A percentile compares a stretch with the other conserved stretches of the same genome.
Evolutionary conservation across 2,329 filamentous ascomycete species (phyloP).

Genomic region (Colletotrichum tofieldiae): DNA sequence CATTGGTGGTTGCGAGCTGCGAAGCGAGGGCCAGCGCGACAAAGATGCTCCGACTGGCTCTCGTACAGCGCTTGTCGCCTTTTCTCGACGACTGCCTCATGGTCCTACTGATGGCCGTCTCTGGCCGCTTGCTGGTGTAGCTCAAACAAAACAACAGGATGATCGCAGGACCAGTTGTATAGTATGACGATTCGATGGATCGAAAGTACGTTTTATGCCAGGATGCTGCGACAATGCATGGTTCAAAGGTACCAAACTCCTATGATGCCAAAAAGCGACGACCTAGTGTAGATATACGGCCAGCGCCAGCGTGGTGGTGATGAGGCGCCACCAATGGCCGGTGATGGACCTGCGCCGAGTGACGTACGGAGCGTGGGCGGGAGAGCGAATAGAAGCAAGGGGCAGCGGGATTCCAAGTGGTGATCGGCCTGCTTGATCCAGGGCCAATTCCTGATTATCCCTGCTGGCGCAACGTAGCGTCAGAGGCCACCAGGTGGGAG

Average conservation of each 20-base stretch:
- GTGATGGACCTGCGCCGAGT: conserved; percentile 32
- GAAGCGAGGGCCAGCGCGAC: conserved; percentile 20
- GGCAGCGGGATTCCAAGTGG: conserved; percentile 27
- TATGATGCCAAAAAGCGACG: conserved; percentile 13
- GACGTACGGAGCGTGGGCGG: conserved; percentile 37
- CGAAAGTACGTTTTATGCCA: conserved; percentile 1
- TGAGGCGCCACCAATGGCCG: conserved; percentile 31
- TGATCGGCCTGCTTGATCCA: conserved; percentile 41
- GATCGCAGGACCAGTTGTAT: conserved; percentile 5
- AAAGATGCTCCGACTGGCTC: conserved; percentile 17
- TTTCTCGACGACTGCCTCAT: conserved; percentile 33
- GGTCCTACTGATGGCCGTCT: conserved; percentile 1
- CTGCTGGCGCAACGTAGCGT: conserved; percentile 40
- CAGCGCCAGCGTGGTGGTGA: conserved; percentile 20
- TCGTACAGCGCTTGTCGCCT: conserved; percentile 6
- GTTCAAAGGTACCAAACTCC: conserved; percentile 25
- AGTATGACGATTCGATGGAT: background rate
- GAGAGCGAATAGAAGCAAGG: conserved; percentile 32
- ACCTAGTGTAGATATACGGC: conserved; percentile 34
- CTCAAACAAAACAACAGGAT: conserved; percentile 2
- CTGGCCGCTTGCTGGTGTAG: background rate
- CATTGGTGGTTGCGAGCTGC: conserved; percentile 21
- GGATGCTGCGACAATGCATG: conserved; percentile 30
- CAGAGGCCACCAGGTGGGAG: conserved; percentile 34
- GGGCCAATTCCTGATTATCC: conserved; percentile 43